Percentiles rank a stretch among this genome's conserved stretches.
Evolutionary conservation across 495 filamentous ascomycete genomes (phyloP).

Genomic region (Baudoinia panamericana): DNA sequence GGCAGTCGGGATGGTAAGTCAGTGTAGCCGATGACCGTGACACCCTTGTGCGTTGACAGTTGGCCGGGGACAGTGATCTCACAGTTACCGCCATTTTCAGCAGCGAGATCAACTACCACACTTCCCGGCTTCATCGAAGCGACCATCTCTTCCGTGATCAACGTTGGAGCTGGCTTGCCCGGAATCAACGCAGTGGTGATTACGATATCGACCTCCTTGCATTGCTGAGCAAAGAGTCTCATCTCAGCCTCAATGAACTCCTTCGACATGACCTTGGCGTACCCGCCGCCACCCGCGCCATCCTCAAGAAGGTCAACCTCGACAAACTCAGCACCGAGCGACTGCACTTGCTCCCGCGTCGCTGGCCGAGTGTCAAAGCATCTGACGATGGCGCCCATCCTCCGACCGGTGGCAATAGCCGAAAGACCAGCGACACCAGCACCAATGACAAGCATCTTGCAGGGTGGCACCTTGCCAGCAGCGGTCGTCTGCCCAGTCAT

Average conservation of each 20-base stretch:
- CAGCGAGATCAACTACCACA: conserved; percentile 67
- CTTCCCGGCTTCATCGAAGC: conserved; percentile 70
- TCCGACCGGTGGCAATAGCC: conserved; percentile 65
- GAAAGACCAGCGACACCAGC: conserved; percentile 70
- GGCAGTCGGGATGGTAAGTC: conserved; percentile 68
- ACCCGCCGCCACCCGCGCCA: conserved; percentile 66
- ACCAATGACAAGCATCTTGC: conserved; percentile 72
- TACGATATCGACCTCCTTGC: conserved; percentile 72
- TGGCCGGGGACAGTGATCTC: conserved; percentile 59
- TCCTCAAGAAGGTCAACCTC: conserved; percentile 76
- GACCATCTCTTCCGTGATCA: conserved; percentile 60
- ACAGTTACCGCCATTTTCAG: conserved; percentile 71
- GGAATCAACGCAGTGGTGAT: conserved; percentile 76
- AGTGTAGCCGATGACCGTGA: conserved; percentile 73
- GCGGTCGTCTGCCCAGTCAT: conserved; percentile 73
- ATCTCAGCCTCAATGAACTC: conserved; percentile 81
- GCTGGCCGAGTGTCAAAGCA: conserved; percentile 72
- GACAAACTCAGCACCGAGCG: conserved; percentile 69
- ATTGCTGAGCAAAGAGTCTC: conserved; percentile 73
- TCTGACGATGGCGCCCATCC: conserved; percentile 70
- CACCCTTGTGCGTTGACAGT: conserved; percentile 53
- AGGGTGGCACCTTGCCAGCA: conserved; percentile 59
- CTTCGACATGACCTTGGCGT: conserved; percentile 79
- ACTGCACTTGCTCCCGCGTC: conserved; percentile 71
- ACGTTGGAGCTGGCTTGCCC: conserved; percentile 57